phyloP scores from a whole-genome alignment of 2,329 filamentous ascomycete species.

The Lachnellula suecica region DNA sequence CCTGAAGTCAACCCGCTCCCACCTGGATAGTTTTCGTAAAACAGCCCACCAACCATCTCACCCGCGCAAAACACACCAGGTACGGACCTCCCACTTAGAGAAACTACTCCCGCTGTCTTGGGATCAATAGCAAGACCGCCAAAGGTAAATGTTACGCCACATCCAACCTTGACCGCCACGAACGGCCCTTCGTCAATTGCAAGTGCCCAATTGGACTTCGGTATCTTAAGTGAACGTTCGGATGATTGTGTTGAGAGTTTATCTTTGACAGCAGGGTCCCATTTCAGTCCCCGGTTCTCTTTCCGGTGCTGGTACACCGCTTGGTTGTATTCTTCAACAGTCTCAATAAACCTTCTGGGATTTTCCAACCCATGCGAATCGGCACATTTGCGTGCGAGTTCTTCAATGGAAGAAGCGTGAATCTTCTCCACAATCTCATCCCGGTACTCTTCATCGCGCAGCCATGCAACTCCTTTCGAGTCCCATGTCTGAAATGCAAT shows the following conservation, averaged over 20 bases:
- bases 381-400: conserved; percentile 51
- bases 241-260: conserved; percentile 59
- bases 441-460: conserved; percentile 62
- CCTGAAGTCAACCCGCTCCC: conserved; percentile 62
- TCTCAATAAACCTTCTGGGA: conserved; percentile 47
- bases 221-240: conserved; percentile 40
- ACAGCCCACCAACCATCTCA: conserved; percentile 66
- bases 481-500: conserved; percentile 68
- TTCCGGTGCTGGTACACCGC: conserved; percentile 48
- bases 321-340: conserved; percentile 55
- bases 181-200: conserved; percentile 57
- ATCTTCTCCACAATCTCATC: too few species aligned
- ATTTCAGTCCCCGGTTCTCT: conserved; percentile 48
- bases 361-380: conserved; percentile 45
- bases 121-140: conserved; percentile 59
- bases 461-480: conserved; percentile 46
- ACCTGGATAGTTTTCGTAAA: conserved; percentile 63
- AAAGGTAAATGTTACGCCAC: conserved; percentile 69
- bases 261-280: conserved; percentile 61
- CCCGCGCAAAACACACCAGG: conserved; percentile 59
- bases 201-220: conserved; percentile 67
- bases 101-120: conserved; percentile 51
- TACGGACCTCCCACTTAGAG: conserved; percentile 44
- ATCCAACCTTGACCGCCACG: conserved; percentile 62
- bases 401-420: conserved; percentile 48